These are phyloP conservation scores for Geranium rotundifolium DNA, from an alignment of 345 rosid species.

Conservation along the genomic window DNA sequence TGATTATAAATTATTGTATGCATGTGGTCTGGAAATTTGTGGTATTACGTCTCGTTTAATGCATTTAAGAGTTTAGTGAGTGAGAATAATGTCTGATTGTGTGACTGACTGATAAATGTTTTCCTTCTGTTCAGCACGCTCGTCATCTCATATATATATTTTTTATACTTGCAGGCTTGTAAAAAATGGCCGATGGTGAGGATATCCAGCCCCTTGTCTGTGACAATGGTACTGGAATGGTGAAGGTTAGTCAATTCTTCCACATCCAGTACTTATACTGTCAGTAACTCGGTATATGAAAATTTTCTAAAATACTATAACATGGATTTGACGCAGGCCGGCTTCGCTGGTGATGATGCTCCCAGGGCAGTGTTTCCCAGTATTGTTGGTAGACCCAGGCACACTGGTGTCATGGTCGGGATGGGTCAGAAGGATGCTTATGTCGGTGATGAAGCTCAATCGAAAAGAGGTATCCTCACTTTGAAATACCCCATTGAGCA, in stretches of 20 bases:
- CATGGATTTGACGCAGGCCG: slow-evolving; percentile 43
- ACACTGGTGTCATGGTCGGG: slow-evolving; percentile 76
- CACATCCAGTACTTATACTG: background rate
- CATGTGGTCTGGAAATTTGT: background rate
- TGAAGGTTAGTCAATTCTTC: slow-evolving; percentile 33
- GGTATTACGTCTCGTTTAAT: too few species aligned
- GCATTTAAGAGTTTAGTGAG: too few species aligned
- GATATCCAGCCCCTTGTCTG: slow-evolving; percentile 79
- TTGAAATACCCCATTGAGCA: slow-evolving; percentile 68
- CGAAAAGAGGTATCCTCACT: slow-evolving; percentile 67
- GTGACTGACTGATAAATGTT: background rate
- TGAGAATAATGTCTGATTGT: background rate
- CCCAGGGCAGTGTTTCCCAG: slow-evolving; percentile 65
- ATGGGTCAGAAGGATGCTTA: slow-evolving; percentile 78
- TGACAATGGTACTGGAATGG: slow-evolving; percentile 75
- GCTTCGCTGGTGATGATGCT: slow-evolving; percentile 63
- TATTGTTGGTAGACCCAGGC: slow-evolving; percentile 60
- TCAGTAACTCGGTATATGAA: background rate
- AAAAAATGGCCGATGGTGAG: slow-evolving; percentile 83
- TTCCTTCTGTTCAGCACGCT: background rate
- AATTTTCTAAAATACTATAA: background rate
- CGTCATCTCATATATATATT: background rate
- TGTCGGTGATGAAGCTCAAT: slow-evolving; percentile 70
- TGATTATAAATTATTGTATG: background rate
- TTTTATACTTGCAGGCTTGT: slow-evolving; percentile 12